phyloP scores from a whole-genome alignment of 176 grass and related monocot genomes.

The Lolium rigidum region DNA sequence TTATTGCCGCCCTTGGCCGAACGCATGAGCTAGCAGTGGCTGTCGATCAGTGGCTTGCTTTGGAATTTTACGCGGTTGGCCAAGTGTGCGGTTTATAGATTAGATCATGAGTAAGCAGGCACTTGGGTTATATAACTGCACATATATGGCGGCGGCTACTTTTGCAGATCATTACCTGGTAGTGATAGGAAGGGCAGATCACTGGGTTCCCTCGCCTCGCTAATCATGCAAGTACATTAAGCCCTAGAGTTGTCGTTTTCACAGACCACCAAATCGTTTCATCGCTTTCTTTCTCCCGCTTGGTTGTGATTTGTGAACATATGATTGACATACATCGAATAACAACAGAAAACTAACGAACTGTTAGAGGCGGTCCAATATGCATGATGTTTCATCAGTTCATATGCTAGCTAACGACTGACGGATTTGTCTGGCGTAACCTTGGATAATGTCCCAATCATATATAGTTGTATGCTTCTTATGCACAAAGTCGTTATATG shows the following conservation, averaged over 20 bases:
- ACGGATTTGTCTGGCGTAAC: too few species aligned
- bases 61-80: constrained; percentile 8
- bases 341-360: too few species aligned
- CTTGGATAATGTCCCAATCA: too few species aligned
- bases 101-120: constrained; percentile 26
- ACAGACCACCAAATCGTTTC: not conserved
- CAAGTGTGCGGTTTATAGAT: constrained; percentile 16
- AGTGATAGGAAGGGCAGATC: constrained; percentile 29
- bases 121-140: not conserved
- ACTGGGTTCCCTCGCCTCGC: constrained; percentile 15
- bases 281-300: not conserved
- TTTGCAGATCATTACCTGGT: constrained; percentile 40
- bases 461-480: too few species aligned
- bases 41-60: constrained; percentile 34
- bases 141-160: not conserved
- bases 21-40: not conserved
- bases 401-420: too few species aligned
- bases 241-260: not conserved
- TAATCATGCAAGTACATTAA: constrained; percentile 37
- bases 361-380: too few species aligned
- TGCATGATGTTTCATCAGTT: too few species aligned
- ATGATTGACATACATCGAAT: too few species aligned
- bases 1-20: constrained; percentile 15
- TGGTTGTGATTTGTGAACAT: not conserved
- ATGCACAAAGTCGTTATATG: too few species aligned